A percentile compares a stretch with the other conserved stretches of the same genome.
phyloP scores from a whole-genome alignment of 2,329 filamentous ascomycete species.

The Aspergillus sp. region DNA sequence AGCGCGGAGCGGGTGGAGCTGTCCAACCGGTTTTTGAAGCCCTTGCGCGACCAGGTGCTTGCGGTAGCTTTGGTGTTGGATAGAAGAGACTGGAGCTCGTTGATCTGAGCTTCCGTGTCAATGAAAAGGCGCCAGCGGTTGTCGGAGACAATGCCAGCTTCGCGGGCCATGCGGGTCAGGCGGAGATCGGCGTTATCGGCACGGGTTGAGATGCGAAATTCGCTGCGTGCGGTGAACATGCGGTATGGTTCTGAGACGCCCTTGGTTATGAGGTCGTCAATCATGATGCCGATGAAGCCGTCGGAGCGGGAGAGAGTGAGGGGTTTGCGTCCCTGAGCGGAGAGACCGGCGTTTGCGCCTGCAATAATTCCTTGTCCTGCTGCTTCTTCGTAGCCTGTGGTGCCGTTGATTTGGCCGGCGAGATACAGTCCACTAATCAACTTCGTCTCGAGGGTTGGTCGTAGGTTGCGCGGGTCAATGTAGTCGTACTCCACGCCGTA shows the following conservation, averaged over 20 bases:
- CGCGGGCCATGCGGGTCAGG: slow-evolving; percentile 76
- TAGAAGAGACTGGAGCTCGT: slow-evolving; percentile 67
- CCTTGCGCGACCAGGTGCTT: slow-evolving; percentile 69
- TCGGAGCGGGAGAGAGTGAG: slow-evolving; percentile 79
- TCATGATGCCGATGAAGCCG: slow-evolving; percentile 98
- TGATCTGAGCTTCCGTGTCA: slow-evolving; percentile 69
- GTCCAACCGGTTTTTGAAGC: slow-evolving; percentile 72
- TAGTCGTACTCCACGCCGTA: slow-evolving; percentile 99
- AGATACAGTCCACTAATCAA: slow-evolving; percentile 85
- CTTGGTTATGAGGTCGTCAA: slow-evolving; percentile 95
- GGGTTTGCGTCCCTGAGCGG: slow-evolving; percentile 66
- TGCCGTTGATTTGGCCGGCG: slow-evolving; percentile 97
- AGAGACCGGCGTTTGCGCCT: slow-evolving; percentile 90
- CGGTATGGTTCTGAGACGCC: slow-evolving; percentile 96
- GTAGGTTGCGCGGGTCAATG: slow-evolving; percentile 86
- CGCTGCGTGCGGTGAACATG: slow-evolving; percentile 96
- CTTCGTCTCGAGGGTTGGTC: slow-evolving; percentile 92
- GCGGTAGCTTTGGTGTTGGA: slow-evolving; percentile 62
- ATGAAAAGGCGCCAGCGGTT: slow-evolving; percentile 73
- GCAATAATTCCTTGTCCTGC: slow-evolving; percentile 91
- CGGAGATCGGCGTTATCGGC: slow-evolving; percentile 93
- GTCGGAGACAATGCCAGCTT: slow-evolving; percentile 78
- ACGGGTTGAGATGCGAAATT: slow-evolving; percentile 90
- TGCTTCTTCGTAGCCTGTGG: slow-evolving; percentile 97
- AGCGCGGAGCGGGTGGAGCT: slow-evolving; percentile 71